Evolutionary conservation across 1,139 yeast species (phyloP), one percentile per base, ranked within the genome.

Genomic region (Geotrichum carabidarum): DNA sequence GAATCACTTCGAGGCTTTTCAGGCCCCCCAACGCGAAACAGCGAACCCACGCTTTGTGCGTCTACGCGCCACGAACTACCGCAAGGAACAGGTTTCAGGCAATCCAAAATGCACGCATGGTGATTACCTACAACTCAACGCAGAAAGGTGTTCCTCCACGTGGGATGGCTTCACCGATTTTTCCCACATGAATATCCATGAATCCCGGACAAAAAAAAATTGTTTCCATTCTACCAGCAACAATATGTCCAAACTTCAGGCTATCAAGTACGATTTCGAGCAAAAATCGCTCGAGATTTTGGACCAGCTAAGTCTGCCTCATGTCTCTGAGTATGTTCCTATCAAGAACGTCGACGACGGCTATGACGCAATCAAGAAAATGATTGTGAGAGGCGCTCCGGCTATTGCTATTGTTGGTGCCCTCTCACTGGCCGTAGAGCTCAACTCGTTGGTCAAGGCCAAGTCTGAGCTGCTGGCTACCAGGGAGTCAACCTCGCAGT

Each of bases 341-440:
- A 80, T 93, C 57, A 61, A 71, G 36, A 74, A 79, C 32, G 78
- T 85, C 41, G 80, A 80, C 51, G 94, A 85, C 71, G 98, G 95
- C 2, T 89, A 73, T 69, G 76, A 77, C 30, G 95, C 90, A 17
- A 93, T 93, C 68, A 84, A 83, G 67, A 77, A 77, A 58, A 93
- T 93, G 99, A 90, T 87, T 65, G 98, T 94, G 4, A 79, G 99
- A 68, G 99, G 99, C 22, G 99, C 99, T 0, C 99, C 99, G 0
- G 98, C 98, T 1, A 93, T 93, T 66, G 98, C 98, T 57, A 87
- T 93, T 56, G 97, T 93, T 2, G 98, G 96, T 9, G 83, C 91
- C 0, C 78, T 90, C 58, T 80, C 96, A 1, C 78, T 91, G n/a
- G 84, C 88, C 0, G 83, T 86, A 14, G 96, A 91, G 60, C 71